Percentiles rank a stretch among this genome's conserved stretches.
Conservation (phyloP, 75 land plant species). For the Pinus albicaulis region DNA sequence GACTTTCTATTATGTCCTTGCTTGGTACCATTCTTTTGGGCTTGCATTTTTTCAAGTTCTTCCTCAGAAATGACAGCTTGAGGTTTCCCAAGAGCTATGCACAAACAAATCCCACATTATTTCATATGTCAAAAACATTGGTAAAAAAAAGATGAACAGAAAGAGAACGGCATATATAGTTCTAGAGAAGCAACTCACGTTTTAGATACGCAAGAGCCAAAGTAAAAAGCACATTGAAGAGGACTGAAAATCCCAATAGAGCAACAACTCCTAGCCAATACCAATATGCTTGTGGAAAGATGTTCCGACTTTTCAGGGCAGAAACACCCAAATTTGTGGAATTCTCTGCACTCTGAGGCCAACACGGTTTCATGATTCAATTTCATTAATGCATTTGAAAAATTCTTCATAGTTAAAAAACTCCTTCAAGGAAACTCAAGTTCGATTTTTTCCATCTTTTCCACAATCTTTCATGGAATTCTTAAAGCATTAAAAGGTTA, state of each 20-base stretch:
- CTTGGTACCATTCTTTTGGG: conserved; percentile 23
- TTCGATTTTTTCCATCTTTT: not conserved
- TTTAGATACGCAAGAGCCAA: conserved; percentile 65
- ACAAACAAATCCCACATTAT: not conserved
- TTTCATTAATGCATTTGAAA: not conserved
- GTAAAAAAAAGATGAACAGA: not conserved
- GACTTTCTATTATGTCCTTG: conserved; percentile 6
- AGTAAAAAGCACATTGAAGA: conserved; percentile 83
- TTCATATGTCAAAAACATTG: not conserved
- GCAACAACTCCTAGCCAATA: conserved; percentile 82
- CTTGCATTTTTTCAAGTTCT: conserved; percentile 44
- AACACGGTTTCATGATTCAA: not conserved
- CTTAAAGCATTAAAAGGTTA: not conserved
- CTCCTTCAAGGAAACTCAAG: not conserved
- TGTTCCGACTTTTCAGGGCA: conserved; percentile 37
- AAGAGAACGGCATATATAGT: not conserved
- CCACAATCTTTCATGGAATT: not conserved
- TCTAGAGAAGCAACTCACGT: conserved; percentile 43
- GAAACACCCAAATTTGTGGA: conserved; percentile 42
- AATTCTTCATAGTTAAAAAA: not conserved
- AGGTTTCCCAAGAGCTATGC: conserved; percentile 65
- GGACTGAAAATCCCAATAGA: conserved; percentile 54
- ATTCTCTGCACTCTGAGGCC: conserved; percentile 39
- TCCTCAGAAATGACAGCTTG: conserved; percentile 82
- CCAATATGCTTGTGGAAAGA: conserved; percentile 50